A percentile compares a stretch with the other conserved stretches of the same genome.
phyloP scores from a whole-genome alignment of 306 rosid genomes.

The Glycine soja region DNA sequence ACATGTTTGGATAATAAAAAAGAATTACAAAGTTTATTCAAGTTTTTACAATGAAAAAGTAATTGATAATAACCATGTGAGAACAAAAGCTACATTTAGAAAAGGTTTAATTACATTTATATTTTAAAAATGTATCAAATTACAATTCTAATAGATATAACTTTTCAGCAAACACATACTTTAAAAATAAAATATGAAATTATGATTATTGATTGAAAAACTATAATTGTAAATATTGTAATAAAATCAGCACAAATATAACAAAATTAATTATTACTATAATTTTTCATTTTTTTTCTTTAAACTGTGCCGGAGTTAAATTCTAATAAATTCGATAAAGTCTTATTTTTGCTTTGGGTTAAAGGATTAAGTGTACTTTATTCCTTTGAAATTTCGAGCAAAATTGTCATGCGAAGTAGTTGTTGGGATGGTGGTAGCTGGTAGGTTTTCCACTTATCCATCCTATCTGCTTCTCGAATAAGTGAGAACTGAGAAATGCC shows the following conservation, averaged over 20 bases:
- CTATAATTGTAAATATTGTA: neutral
- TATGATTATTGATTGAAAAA: neutral
- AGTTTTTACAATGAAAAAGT: too few relatives aligned
- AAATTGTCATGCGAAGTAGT: neutral
- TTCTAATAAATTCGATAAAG: too few relatives aligned
- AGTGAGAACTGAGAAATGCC: slow-evolving; percentile 48
- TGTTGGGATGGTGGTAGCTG: slow-evolving; percentile 46
- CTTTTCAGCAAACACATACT: neutral
- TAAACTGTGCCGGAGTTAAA: too few relatives aligned
- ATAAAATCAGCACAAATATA: neutral
- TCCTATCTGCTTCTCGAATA: slow-evolving; percentile 21
- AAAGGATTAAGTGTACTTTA: neutral
- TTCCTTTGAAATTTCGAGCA: neutral
- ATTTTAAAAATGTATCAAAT: too few relatives aligned
- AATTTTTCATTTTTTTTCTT: neutral
- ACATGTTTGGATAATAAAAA: too few relatives aligned
- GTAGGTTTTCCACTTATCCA: neutral
- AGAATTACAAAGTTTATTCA: too few relatives aligned
- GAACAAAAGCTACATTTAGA: too few relatives aligned
- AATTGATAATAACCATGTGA: too few relatives aligned
- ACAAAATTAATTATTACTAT: neutral
- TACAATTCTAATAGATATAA: too few relatives aligned
- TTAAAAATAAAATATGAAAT: neutral
- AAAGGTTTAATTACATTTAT: too few relatives aligned
- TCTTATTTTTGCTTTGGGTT: neutral